Conservation (phyloP, 106 monocot species). For the Chionographis japonica region DNA sequence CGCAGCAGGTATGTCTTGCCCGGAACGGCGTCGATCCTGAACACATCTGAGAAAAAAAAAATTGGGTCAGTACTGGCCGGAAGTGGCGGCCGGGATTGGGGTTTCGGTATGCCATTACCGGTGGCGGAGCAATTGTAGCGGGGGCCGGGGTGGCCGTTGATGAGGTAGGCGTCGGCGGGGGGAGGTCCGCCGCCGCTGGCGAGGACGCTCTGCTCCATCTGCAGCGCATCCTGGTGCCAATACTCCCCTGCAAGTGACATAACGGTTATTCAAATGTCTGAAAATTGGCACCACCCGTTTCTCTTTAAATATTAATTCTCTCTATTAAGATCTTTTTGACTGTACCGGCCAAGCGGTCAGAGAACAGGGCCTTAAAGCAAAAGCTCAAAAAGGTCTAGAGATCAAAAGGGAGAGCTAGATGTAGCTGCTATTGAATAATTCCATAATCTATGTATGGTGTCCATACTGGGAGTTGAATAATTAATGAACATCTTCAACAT, state of each 20-base stretch:
- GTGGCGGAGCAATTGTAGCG: slow-evolving; percentile 29
- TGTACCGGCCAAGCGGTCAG: too few species aligned
- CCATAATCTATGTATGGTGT: too few species aligned
- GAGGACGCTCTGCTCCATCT: slow-evolving; percentile 18
- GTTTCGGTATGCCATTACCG: slow-evolving; percentile 2
- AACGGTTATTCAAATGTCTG: background rate
- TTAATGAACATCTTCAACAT: too few species aligned
- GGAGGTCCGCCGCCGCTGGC: slow-evolving; percentile 25
- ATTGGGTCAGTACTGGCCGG: too few species aligned
- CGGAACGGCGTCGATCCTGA: slow-evolving; percentile 21
- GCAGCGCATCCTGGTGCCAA: slow-evolving; percentile 8
- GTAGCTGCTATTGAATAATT: too few species aligned
- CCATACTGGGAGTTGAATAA: too few species aligned
- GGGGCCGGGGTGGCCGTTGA: slow-evolving; percentile 35
- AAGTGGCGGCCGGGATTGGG: too few species aligned
- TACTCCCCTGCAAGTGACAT: slow-evolving; percentile 15
- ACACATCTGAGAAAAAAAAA: slow-evolving; percentile 8
- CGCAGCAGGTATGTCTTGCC: slow-evolving; percentile 37
- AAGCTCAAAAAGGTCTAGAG: background rate
- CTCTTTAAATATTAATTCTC: too few species aligned
- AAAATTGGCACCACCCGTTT: too few species aligned
- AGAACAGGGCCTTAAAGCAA: background rate
- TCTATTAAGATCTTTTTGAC: too few species aligned
- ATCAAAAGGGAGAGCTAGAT: background rate
- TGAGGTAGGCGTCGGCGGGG: slow-evolving; percentile 14